These are phyloP conservation scores for Ophiostoma triangulosporum DNA, from an alignment of 2,329 filamentous ascomycete species.

Conservation along the genomic window DNA sequence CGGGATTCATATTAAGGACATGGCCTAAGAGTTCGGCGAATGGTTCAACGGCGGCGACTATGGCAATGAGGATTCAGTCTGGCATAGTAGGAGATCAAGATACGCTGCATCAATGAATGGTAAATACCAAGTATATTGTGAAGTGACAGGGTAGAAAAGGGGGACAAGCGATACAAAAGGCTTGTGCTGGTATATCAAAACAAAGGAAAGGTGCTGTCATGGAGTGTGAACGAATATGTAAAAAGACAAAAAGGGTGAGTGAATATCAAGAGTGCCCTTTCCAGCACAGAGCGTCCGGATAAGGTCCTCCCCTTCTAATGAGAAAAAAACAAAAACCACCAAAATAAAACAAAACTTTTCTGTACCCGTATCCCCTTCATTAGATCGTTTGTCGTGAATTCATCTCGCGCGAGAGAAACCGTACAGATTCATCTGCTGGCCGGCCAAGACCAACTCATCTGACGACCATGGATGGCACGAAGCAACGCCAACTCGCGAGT, in stretches of 20 bases:
- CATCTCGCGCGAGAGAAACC: not conserved
- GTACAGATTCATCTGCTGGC: not conserved
- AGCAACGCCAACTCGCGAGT: not conserved
- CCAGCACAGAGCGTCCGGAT: not conserved
- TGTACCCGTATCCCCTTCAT: constrained; percentile 1
- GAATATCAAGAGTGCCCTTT: not conserved
- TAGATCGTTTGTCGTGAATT: not conserved
- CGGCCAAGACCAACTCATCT: not conserved
- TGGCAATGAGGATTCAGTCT: not conserved
- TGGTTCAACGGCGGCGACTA: not conserved
- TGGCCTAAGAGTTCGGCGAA: constrained; percentile 9
- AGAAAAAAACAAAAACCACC: not conserved
- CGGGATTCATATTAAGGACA: constrained; percentile 13
- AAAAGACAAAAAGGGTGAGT: not conserved
- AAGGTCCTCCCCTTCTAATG: not conserved
- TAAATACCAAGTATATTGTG: not conserved
- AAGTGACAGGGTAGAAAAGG: not conserved
- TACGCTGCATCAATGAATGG: not conserved
- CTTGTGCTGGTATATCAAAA: constrained; percentile 1
- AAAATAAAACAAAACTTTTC: constrained; percentile 1
- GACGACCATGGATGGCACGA: not conserved
- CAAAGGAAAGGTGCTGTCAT: not conserved
- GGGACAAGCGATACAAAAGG: not conserved
- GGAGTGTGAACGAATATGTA: not conserved
- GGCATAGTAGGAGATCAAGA: not conserved